These are phyloP conservation scores for Botrytis byssoidea DNA, from an alignment of 2,329 filamentous ascomycete species.

Conservation along the genomic window DNA sequence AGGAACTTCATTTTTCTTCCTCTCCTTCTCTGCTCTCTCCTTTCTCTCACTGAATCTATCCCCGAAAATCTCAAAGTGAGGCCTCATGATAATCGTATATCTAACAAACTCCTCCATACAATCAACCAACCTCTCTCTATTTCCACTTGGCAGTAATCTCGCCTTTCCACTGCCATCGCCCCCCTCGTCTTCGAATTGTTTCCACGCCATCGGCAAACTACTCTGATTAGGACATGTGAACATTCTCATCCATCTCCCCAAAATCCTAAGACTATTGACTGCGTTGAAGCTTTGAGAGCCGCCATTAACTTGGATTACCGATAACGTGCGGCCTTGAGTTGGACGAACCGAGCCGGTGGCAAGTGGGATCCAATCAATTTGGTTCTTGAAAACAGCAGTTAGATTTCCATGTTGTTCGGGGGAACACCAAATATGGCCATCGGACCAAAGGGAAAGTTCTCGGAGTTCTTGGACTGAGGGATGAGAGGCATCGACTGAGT, in stretches of 20 bases:
- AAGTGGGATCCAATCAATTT: slow-evolving; percentile 69
- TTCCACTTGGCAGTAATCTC: slow-evolving; percentile 48
- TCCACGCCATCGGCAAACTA: slow-evolving; percentile 62
- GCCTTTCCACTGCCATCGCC: slow-evolving; percentile 48
- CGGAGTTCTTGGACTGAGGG: slow-evolving; percentile 62
- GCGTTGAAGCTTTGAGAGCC: slow-evolving; percentile 68
- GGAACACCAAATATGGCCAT: slow-evolving; percentile 64
- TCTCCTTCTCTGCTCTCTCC: slow-evolving; percentile 22
- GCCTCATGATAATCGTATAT: slow-evolving; percentile 63
- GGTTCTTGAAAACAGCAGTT: slow-evolving; percentile 67
- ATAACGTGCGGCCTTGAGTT: slow-evolving; percentile 63
- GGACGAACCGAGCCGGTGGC: slow-evolving; percentile 60
- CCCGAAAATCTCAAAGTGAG: slow-evolving; percentile 58
- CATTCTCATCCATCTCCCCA: slow-evolving; percentile 70
- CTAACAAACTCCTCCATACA: slow-evolving; percentile 72
- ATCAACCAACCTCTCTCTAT: slow-evolving; percentile 60
- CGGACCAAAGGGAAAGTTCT: slow-evolving; percentile 60
- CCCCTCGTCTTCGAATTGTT: slow-evolving; percentile 54
- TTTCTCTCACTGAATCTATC: slow-evolving; percentile 62
- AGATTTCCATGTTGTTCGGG: slow-evolving; percentile 67
- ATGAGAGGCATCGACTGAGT: slow-evolving; percentile 54
- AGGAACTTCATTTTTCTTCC: background rate
- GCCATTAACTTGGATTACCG: slow-evolving; percentile 61
- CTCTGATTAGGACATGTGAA: slow-evolving; percentile 66
- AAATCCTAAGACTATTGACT: slow-evolving; percentile 62